Percentiles rank a stretch among this genome's conserved stretches.
Conservation (phyloP, 108 stramenopile genomes). For the Cyclotella baltica region DNA sequence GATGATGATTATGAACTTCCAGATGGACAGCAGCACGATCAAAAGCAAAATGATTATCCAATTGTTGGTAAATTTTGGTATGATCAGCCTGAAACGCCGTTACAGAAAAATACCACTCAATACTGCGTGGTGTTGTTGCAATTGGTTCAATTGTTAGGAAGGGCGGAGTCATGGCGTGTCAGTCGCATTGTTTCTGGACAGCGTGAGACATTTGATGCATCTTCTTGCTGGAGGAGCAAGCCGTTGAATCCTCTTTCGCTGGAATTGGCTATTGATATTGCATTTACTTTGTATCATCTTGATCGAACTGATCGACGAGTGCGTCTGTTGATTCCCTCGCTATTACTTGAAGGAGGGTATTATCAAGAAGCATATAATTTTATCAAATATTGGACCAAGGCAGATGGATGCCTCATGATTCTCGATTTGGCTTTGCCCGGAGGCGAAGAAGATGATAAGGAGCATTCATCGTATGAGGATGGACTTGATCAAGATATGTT, state of each 20-base stretch:
- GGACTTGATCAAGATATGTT: conserved; percentile 20
- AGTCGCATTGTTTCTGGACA: conserved; percentile 15
- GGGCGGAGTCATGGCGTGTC: conserved; percentile 48
- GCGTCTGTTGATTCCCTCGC: conserved; percentile 31
- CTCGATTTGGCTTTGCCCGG: conserved; percentile 46
- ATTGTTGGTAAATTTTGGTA: conserved; percentile 45
- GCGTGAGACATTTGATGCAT: neutral
- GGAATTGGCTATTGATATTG: conserved; percentile 39
- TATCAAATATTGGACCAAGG: conserved; percentile 37
- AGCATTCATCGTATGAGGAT: neutral
- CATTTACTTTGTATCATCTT: conserved; percentile 27
- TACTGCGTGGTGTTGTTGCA: conserved; percentile 41
- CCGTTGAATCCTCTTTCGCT: conserved; percentile 38
- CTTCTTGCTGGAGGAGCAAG: neutral
- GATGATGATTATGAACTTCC: conserved; percentile 20
- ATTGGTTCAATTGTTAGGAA: conserved; percentile 41
- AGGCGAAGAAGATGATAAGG: conserved; percentile 8
- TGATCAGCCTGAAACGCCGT: conserved; percentile 14
- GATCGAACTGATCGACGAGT: conserved; percentile 48
- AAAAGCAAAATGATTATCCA: conserved; percentile 17
- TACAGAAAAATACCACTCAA: conserved; percentile 8
- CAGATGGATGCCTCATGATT: conserved; percentile 33
- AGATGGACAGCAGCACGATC: neutral
- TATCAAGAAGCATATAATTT: conserved; percentile 47
- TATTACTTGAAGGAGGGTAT: conserved; percentile 37